Evolutionary conservation across 192 early-diverging fungal species (phyloP).

Genomic region (Gonapodya prolifera): DNA sequence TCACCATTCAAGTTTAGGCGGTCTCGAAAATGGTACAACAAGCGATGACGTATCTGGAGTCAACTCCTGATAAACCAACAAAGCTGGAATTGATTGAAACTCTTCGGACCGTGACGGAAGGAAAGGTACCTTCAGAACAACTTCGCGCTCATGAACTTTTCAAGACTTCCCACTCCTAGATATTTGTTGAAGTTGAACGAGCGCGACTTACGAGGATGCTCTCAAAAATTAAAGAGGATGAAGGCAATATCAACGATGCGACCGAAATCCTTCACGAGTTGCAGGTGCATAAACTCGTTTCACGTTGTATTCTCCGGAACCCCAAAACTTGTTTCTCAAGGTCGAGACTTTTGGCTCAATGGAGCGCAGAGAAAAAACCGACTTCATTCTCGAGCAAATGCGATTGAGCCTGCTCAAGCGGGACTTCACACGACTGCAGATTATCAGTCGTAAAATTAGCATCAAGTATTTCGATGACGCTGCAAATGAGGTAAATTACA

Average conservation of each 20-base stretch:
- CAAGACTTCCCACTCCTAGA: constrained; percentile 28
- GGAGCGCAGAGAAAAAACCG: constrained; percentile 97
- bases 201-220: constrained; percentile 85
- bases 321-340: constrained; percentile 16
- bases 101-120: constrained; percentile 88
- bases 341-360: constrained; percentile 99
- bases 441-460: constrained; percentile 93
- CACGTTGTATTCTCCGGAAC: neutral
- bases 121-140: constrained; percentile 52
- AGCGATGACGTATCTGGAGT: constrained; percentile 77
- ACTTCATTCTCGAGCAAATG: constrained; percentile 99
- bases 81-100: constrained; percentile 90
- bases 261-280: constrained; percentile 93
- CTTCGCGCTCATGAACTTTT: constrained; percentile 8
- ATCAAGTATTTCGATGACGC: constrained; percentile 80
- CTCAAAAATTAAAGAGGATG: constrained; percentile 76
- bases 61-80: constrained; percentile 63
- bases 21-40: constrained; percentile 91
- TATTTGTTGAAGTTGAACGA: constrained; percentile 97
- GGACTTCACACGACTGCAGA: constrained; percentile 82
- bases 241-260: constrained; percentile 81
- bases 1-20: constrained; percentile 38
- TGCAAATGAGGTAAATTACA: constrained; percentile 59
- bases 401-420: constrained; percentile 82
- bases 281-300: constrained; percentile 36